A percentile compares a stretch with the other conserved stretches of the same genome.
These are phyloP conservation scores for Alternaria sp. DNA, from an alignment of 2,329 filamentous ascomycete species.

Conservation along the genomic window DNA sequence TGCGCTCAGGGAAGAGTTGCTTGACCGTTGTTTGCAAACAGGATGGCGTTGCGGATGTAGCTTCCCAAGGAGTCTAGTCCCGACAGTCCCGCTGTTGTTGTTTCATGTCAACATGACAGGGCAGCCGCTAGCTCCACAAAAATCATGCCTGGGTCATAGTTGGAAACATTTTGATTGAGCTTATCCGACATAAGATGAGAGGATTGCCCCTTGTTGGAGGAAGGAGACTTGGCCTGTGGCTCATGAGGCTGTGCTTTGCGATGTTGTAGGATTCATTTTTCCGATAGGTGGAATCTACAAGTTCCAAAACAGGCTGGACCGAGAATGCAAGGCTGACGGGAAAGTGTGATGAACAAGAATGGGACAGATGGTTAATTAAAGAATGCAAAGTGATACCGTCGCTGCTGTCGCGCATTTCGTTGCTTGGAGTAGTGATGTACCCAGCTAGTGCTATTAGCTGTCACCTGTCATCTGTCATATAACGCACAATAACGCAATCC, in stretches of 20 bases:
- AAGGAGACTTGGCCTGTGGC: background rate
- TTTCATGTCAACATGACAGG: conserved; percentile 10
- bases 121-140: conserved; percentile 4
- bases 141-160: background rate
- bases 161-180: conserved; percentile 9
- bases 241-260: background rate
- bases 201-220: background rate
- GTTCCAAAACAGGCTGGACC: background rate
- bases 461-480: background rate
- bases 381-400: background rate
- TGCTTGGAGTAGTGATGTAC: background rate
- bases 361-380: background rate
- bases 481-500: background rate
- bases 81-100: conserved; percentile 3
- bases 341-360: background rate
- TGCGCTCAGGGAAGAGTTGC: background rate
- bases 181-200: conserved; percentile 8
- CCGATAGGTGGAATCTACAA: conserved; percentile 12
- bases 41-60: background rate
- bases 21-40: background rate
- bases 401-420: background rate
- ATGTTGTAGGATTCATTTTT: background rate
- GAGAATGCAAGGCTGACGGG: background rate
- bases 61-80: conserved; percentile 2
- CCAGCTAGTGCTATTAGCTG: background rate